phyloP scores from a whole-genome alignment of 23 red algal genomes.

The Agarophyton chilense region DNA sequence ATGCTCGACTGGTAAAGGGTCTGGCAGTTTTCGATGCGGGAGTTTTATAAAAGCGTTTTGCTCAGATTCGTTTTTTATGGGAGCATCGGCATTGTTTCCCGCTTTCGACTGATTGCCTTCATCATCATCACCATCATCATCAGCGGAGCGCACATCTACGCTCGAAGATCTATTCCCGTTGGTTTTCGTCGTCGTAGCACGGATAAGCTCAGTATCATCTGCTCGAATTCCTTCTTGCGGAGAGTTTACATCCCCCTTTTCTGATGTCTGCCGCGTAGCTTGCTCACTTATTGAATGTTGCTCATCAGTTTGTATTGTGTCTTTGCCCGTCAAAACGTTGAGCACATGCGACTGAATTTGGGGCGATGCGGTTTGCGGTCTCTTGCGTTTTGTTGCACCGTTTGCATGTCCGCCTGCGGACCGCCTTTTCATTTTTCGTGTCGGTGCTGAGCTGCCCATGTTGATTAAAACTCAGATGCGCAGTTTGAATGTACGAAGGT shows the following conservation, averaged over 20 bases:
- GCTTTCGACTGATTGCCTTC: too few species aligned
- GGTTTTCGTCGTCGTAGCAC: too few species aligned
- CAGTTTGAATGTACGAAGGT: too few species aligned
- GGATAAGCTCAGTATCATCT: too few species aligned
- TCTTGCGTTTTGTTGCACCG: neutral
- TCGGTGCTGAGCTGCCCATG: neutral
- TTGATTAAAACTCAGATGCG: too few species aligned
- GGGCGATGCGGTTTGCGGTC: neutral
- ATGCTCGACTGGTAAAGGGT: slow-evolving; percentile 17
- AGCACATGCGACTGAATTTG: neutral
- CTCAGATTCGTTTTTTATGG: neutral
- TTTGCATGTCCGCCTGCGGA: neutral
- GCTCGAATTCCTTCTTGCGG: too few species aligned
- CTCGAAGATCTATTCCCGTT: too few species aligned
- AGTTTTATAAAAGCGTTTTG: neutral
- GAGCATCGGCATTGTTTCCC: too few species aligned
- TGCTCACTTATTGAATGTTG: neutral
- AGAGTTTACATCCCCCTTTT: neutral
- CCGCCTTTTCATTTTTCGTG: neutral
- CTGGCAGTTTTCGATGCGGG: neutral
- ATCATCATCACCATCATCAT: too few species aligned
- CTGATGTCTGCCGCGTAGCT: neutral
- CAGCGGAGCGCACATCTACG: too few species aligned
- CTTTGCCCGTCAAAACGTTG: neutral
- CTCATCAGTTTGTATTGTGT: neutral